Evolutionary conservation across 129 eudicot species (phyloP).

Genomic region (Chrysanthemum makinoi): DNA sequence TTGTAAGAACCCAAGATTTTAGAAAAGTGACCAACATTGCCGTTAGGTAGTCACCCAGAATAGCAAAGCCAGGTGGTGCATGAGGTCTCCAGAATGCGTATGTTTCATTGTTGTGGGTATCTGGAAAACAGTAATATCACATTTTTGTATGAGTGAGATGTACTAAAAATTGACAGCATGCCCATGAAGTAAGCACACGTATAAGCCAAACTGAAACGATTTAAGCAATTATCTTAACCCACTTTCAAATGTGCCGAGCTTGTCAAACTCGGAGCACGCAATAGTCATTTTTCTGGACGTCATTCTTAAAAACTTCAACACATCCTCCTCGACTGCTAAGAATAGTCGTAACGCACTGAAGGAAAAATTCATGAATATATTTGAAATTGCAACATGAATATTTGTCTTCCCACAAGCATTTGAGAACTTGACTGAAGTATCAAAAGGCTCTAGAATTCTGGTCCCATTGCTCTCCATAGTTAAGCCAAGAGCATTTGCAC

Average conservation of each 20-base stretch:
- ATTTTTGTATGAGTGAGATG: neutral
- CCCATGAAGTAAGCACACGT: conserved; percentile 5
- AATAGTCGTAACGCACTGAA: conserved; percentile 82
- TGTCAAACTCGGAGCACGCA: conserved; percentile 90
- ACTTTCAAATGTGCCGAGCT: conserved; percentile 76
- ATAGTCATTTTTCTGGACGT: conserved; percentile 79
- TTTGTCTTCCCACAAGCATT: conserved; percentile 85
- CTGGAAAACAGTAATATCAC: conserved; percentile 36
- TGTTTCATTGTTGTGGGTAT: conserved; percentile 54
- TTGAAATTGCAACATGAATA: conserved; percentile 71
- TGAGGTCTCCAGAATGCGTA: conserved; percentile 97
- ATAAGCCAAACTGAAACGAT: conserved; percentile 3
- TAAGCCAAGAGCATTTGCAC: conserved; percentile 78
- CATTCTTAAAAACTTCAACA: conserved; percentile 75
- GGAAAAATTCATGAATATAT: conserved; percentile 95
- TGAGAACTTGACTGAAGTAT: conserved; percentile 72
- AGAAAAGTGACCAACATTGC: conserved; percentile 64
- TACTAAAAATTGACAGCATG: neutral
- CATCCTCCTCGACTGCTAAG: conserved; percentile 93
- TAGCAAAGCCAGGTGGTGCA: conserved; percentile 96
- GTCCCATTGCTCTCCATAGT: conserved; percentile 99
- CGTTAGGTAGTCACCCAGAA: conserved; percentile 94
- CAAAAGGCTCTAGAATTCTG: conserved; percentile 94
- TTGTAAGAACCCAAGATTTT: neutral
- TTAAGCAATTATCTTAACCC: conserved; percentile 22